Conservation (phyloP, 2,329 filamentous ascomycete genomes). For the Sarocladium oryzae region DNA sequence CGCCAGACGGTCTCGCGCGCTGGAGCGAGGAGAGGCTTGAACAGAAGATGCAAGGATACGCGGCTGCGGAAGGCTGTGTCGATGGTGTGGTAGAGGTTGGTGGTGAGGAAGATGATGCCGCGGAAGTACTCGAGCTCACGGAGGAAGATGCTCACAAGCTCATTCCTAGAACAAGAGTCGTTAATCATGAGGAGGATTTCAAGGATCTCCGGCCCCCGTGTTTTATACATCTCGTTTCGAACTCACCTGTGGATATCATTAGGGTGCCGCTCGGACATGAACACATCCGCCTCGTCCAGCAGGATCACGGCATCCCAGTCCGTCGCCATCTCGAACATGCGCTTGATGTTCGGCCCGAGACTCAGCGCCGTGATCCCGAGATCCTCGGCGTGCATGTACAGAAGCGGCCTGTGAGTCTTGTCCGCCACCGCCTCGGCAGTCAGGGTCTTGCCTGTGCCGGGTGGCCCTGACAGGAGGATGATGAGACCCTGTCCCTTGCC, state of each 20-base stretch:
- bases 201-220: too few relatives aligned
- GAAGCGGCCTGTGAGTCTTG: slow-evolving; percentile 35
- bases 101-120: slow-evolving; percentile 39
- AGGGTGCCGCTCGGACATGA: slow-evolving; percentile 39
- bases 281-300: slow-evolving; percentile 26
- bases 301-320: slow-evolving; percentile 21
- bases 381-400: slow-evolving; percentile 39
- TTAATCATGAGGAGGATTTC: too few relatives aligned
- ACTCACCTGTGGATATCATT: slow-evolving; percentile 31
- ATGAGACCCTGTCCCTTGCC: slow-evolving; percentile 39
- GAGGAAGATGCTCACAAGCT: slow-evolving; percentile 40
- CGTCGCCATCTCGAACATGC: slow-evolving; percentile 38
- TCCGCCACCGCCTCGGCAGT: slow-evolving; percentile 39
- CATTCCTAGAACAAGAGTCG: slow-evolving; percentile 28
- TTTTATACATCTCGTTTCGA: too few relatives aligned
- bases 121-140: slow-evolving; percentile 39
- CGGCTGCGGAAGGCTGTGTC: slow-evolving; percentile 39
- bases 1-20: slow-evolving; percentile 36
- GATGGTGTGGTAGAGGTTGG: slow-evolving; percentile 35
- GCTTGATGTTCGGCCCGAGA: slow-evolving; percentile 41
- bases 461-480: slow-evolving; percentile 37
- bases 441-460: slow-evolving; percentile 41
- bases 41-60: slow-evolving; percentile 40
- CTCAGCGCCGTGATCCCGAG: slow-evolving; percentile 36
- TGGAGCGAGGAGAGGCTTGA: slow-evolving; percentile 30